Base-by-base conservation (phyloP, 306 rosid genomes). In the Dalbergia cultrata region DNA sequence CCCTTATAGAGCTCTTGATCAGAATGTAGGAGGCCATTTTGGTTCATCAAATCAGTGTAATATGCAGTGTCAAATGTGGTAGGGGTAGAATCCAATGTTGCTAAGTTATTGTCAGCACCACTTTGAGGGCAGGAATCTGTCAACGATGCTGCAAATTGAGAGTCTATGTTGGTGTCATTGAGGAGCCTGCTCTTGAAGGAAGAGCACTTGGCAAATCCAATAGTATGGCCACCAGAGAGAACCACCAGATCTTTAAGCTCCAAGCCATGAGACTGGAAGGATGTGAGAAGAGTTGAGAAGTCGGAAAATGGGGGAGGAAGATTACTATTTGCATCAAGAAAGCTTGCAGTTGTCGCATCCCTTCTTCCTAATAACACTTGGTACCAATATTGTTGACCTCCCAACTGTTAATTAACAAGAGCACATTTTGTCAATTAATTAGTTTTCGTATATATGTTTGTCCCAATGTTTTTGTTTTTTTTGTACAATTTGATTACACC, bases 161-260 rank as follows among this genome's bases (percentile, higher is more conserved):
- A 57, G 53, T 82, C 66, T 0, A 89, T 84, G 75, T 77, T 52
- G 34, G 84, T 68, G 9, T 80, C 88, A 39, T 81, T 85, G 81
- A 84, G 73, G 18, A 77, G 58, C 41, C 92, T 66, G 60, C 34
- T 16, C 7, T 72, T 69, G 72, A 84, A 82, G 2, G 65, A 17
- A 0, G 62, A 16, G 57, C 92, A 89, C 37, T 62, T 69, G 3
- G 88, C 80, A 7, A 80, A 67, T 8, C 90, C 92, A 4, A 84
- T 72, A 4, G 90, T 84, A 86, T 89, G 87, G 19, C 76, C 90
- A 33, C 90, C 87, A 17, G 90, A 86, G 59, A 87, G 86, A 1
- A 82, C 90, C 33, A 87, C 90, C 19, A 87, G 57, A 75, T 84
- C 84, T 22, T 10, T 81, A 0, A 68, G 33, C 11, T 79, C 5